Base-by-base conservation (phyloP, 257 asterid genomes). In the Henckelia pumila region DNA sequence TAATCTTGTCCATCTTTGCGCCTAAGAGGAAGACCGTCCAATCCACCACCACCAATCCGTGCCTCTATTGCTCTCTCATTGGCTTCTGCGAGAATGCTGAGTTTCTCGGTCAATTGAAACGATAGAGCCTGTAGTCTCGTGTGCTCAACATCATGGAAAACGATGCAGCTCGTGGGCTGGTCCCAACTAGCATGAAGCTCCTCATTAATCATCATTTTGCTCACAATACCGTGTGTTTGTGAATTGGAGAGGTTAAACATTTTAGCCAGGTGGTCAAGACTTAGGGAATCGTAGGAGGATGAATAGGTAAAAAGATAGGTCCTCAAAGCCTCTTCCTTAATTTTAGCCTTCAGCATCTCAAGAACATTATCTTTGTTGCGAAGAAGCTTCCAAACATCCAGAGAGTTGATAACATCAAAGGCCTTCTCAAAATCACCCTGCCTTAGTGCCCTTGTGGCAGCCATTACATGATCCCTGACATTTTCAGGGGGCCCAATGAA, bases 141-240 rank as follows among this genome's bases (percentile, higher is more conserved):
- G 81, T 86, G 88, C 80, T 79, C 89, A 7, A 93, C 86, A 9
- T 84, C 96, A 26, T 94, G 92, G 84, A 94, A 85, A 16, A 91
- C 86, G 2, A 94, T 83, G 87, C 97, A 94, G 10, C 74, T 64
- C 0, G 95, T 85, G 6, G 97, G 99, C 68, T 94, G 96, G 78
- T 94, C 99, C 99, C 96, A 88, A 59, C 95, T 87, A 0, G 96
- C 99, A 23, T 83, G 88, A 37, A 94, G 91, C 81, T 94, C 99
- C 78, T 94, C 99, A 2, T 78, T 82, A 61, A 94, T 86, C 92
- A 94, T 90, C 96, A 93, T 88, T 75, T 80, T 86, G 75, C 95
- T 88, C 44, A 85, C 94, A 2, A 83, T 75, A 81, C 95, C 77
- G 30, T 87, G 89, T 21, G 92, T 82, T 77, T 85, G 88, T 3